A percentile compares a stretch with the other conserved stretches of the same genome.
Conservation (phyloP, 352 stramenopile genomes). For the Pythium vanterpoolii region DNA sequence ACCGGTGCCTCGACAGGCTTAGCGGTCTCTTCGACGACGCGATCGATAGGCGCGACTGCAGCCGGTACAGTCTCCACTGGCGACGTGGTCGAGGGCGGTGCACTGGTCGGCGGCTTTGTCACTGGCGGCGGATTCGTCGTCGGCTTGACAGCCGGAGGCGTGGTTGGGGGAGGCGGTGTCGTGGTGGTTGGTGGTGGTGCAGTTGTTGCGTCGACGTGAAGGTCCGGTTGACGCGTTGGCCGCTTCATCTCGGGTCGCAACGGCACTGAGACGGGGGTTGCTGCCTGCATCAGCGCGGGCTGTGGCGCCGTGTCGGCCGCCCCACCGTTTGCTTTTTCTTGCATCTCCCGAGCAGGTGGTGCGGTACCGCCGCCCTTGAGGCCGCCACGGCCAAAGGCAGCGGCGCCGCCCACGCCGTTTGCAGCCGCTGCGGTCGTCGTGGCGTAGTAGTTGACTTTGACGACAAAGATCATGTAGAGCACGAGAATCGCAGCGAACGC, state of each 20-base stretch:
- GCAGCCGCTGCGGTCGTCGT: neutral
- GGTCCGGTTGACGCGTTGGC: neutral
- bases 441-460: constrained; percentile 27
- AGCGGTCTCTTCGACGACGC: neutral
- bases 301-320: neutral
- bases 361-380: neutral
- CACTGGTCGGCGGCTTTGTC: neutral
- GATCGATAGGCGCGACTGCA: neutral
- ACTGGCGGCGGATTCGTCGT: neutral
- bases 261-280: neutral
- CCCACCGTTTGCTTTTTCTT: no score
- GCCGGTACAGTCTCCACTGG: neutral
- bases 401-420: constrained; percentile 11
- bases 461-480: constrained; percentile 38
- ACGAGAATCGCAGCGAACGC: constrained; percentile 25
- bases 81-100: neutral
- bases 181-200: neutral
- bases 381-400: neutral
- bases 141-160: no score
- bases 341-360: constrained; percentile 4
- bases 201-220: constrained; percentile 15
- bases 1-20: neutral
- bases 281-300: constrained; percentile 3
- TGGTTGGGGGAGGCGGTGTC: neutral
- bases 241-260: constrained; percentile 4